Conservation (phyloP, 768 basidiomycete species). For the Trametes coccinea region DNA sequence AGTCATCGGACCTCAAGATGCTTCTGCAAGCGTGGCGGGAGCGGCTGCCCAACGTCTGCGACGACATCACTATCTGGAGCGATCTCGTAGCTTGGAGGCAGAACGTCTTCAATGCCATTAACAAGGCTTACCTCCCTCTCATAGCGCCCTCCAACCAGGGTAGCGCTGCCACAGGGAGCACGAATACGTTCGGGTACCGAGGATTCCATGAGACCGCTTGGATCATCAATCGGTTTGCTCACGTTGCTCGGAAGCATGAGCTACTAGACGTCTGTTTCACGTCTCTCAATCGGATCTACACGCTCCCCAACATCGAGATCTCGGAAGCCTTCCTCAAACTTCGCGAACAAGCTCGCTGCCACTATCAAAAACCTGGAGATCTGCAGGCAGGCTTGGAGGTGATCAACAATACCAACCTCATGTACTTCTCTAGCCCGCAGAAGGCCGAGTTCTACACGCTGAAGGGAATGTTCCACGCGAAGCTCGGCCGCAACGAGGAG, state of each 20-base stretch:
- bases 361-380: constrained; percentile 94
- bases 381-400: constrained; percentile 94
- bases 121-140: constrained; percentile 92
- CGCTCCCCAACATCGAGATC: constrained; percentile 98
- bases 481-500: constrained; percentile 82
- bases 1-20: constrained; percentile 93
- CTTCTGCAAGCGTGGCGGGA: constrained; percentile 97
- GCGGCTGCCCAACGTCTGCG: constrained; percentile 90
- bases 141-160: constrained; percentile 57
- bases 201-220: constrained; percentile 99
- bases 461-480: constrained; percentile 98
- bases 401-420: constrained; percentile 98
- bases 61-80: constrained; percentile 98
- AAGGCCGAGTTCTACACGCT: constrained; percentile 99
- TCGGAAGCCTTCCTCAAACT: constrained; percentile 99
- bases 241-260: constrained; percentile 96
- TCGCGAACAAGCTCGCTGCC: constrained; percentile 96
- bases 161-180: constrained; percentile 52
- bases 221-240: constrained; percentile 99
- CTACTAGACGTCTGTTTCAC: constrained; percentile 94
- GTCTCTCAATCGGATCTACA: constrained; percentile 96
- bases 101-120: constrained; percentile 97
- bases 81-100: constrained; percentile 99
- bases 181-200: constrained; percentile 87
- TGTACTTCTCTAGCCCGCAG: constrained; percentile 93